Base-by-base conservation (phyloP, 1,139 yeast genomes). In the Saccharomyces hybrid region DNA sequence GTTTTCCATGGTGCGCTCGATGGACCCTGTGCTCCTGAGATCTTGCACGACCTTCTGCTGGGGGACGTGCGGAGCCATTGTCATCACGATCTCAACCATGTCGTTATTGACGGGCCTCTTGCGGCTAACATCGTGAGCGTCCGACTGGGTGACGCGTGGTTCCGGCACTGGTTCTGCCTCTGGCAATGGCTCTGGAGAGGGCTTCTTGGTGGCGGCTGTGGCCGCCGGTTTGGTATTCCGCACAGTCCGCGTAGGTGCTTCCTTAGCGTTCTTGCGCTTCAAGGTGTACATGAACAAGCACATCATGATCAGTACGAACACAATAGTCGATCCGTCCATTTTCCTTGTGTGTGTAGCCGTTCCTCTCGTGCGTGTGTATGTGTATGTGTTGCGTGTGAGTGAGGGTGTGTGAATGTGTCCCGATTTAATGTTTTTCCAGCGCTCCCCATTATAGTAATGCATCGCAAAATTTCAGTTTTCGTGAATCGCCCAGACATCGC, bases 81-180 rank as follows among this genome's bases (percentile, higher is more conserved):
- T 81, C 62, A 84, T 88, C 1, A 91, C 97, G 0, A 88, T 84
- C 61, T 87, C 95, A 50, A 91, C 77, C 98, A 91, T 91, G 59
- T 81, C 83, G 9, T 78, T 79, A 2, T 89, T 86, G n/a, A 87
- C 86, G 2, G 75, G 78, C 54, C 96, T 80, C 54, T 80, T 73
- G 16, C 16, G 30, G 28, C 13, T 25, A 11, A 26, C 30, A n/a
- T 9, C 11, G 13, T 41, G 70, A 52, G 54, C 71, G 62, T 44
- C 65, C 57, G 3, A 53, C 28, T n/a, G 57, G 53, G 16, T 5
- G 48, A 23, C 30, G 16, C 23, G 30, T 11, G 9, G 14, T 44
- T 44, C 20, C 13, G 14, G 28, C 16, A 26, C 25, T 7, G 30
- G 28, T 14, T n/a, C n/a, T 14, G 23, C 23, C 23, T 20, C 23